Evolutionary conservation across 306 rosid genomes (phyloP).

Genomic region (Urtica urens): DNA sequence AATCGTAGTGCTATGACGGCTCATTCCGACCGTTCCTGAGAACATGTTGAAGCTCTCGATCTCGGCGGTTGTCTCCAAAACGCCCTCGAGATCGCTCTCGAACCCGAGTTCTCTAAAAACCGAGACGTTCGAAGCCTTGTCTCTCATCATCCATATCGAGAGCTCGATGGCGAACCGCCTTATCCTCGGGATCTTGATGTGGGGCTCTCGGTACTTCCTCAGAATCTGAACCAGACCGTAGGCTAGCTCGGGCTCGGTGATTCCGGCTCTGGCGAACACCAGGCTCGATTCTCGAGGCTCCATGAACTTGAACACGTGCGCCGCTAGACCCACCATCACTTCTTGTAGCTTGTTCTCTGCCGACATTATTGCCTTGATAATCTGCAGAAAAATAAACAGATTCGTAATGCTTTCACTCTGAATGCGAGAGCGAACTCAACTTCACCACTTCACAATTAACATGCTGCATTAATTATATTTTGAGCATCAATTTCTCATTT

Average conservation of each 20-base stretch:
- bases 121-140: slow-evolving; percentile 33
- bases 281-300: slow-evolving; percentile 47
- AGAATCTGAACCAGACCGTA: slow-evolving; percentile 42
- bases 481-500: too few species aligned
- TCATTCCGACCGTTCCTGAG: slow-evolving; percentile 82
- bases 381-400: too few species aligned
- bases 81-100: slow-evolving; percentile 54
- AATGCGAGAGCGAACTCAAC: too few species aligned
- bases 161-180: slow-evolving; percentile 75
- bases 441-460: too few species aligned
- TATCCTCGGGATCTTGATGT: slow-evolving; percentile 63
- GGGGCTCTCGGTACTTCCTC: slow-evolving; percentile 50
- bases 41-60: slow-evolving; percentile 88
- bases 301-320: slow-evolving; percentile 57
- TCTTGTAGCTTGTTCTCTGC: slow-evolving; percentile 76
- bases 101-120: slow-evolving; percentile 42
- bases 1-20: slow-evolving; percentile 58
- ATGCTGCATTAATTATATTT: too few species aligned
- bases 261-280: slow-evolving; percentile 42
- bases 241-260: slow-evolving; percentile 50
- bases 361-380: slow-evolving; percentile 49
- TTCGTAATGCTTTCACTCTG: too few species aligned
- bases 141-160: slow-evolving; percentile 86
- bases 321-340: slow-evolving; percentile 88
- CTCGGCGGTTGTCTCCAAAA: slow-evolving; percentile 87